These are phyloP conservation scores for Taphrina betulina DNA, from an alignment of 1,139 yeast species.

Conservation along the genomic window DNA sequence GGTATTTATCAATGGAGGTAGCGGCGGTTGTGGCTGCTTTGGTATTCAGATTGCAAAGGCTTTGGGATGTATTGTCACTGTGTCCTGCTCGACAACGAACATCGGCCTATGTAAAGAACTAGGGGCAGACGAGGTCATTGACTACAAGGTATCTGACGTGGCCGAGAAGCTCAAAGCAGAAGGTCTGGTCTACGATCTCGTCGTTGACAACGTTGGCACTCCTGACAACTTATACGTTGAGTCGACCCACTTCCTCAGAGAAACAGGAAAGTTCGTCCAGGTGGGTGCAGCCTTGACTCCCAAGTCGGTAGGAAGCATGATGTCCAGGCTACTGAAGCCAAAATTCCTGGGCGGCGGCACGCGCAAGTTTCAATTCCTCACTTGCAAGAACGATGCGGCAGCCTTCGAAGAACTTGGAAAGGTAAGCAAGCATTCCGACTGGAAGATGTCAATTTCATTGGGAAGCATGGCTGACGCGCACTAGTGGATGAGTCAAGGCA, in stretches of 20 bases:
- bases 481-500: constrained; percentile 12
- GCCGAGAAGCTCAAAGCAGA: constrained; percentile 3
- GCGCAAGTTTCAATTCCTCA: constrained; percentile 16
- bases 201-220: constrained; percentile 34
- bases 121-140: constrained; percentile 32
- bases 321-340: constrained; percentile 24
- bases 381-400: neutral
- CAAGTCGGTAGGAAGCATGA: neutral
- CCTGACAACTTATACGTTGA: constrained; percentile 16
- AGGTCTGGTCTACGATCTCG: constrained; percentile 25
- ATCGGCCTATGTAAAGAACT: constrained; percentile 18
- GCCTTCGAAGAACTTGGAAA: constrained; percentile 11
- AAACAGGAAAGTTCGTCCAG: constrained; percentile 25
- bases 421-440: too few relatives aligned
- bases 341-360: constrained; percentile 30
- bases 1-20: constrained; percentile 32
- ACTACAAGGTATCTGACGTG: constrained; percentile 26
- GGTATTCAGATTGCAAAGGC: constrained; percentile 32
- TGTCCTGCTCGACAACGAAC: constrained; percentile 29
- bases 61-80: constrained; percentile 28
- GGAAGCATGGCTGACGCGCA: neutral
- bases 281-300: constrained; percentile 14
- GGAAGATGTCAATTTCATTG: neutral
- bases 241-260: constrained; percentile 18
- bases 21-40: constrained; percentile 31